Evolutionary conservation across 139 green algal species (phyloP).

Genomic region (Tetradesmus lagerheimii): DNA sequence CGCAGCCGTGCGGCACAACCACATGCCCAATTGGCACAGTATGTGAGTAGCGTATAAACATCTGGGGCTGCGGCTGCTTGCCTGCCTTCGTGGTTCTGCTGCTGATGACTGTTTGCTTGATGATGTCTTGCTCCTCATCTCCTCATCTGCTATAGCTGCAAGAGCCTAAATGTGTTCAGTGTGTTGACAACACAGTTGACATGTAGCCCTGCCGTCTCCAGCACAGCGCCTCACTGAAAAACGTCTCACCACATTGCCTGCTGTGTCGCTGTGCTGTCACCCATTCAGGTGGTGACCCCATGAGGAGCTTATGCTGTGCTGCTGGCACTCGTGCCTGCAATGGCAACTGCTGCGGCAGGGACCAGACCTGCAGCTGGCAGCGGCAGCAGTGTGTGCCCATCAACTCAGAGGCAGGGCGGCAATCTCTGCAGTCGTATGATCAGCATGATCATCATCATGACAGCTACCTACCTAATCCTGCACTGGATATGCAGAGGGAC

Average conservation of each 20-base stretch:
- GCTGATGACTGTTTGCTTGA: neutral
- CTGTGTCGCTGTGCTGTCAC: neutral
- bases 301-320: slow-evolving; percentile 33
- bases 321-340: neutral
- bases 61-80: neutral
- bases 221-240: no score
- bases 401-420: neutral
- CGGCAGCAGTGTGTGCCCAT: neutral
- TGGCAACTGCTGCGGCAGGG: neutral
- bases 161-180: no score
- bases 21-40: neutral
- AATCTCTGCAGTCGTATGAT: neutral
- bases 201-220: no score
- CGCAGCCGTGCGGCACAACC: slow-evolving; percentile 30
- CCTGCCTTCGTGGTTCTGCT: neutral
- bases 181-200: no score
- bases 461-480: no score
- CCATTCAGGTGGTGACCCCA: neutral
- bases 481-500: neutral
- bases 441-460: no score
- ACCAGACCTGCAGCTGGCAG: neutral
- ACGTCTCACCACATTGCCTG: no score
- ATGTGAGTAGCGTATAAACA: neutral
- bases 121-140: neutral
- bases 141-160: no score